These are phyloP conservation scores for Physocladia obscura DNA, from an alignment of 192 early-diverging fungal genomes.

Conservation along the genomic window DNA sequence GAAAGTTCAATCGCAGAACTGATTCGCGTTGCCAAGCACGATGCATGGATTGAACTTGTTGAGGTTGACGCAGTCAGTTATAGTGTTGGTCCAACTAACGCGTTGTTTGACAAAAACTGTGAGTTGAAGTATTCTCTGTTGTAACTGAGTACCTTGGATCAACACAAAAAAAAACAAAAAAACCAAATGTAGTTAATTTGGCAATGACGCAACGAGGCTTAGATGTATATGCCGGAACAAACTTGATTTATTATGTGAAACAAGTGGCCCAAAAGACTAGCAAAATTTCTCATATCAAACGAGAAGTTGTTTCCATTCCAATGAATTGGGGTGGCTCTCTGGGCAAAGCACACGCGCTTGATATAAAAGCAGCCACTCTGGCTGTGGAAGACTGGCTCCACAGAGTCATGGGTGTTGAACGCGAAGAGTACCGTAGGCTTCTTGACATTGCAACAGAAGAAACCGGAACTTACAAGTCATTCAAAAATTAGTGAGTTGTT, in stretches of 20 bases:
- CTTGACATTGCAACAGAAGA: background rate
- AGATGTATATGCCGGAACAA: background rate
- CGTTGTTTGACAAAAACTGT: background rate
- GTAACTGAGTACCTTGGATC: too few relatives aligned
- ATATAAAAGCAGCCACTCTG: background rate
- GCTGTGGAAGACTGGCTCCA: background rate
- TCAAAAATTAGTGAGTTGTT: too few relatives aligned
- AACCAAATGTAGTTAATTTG: background rate
- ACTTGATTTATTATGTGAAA: background rate
- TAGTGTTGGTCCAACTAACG: background rate
- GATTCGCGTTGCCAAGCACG: slow-evolving; percentile 52
- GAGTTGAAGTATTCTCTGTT: too few relatives aligned
- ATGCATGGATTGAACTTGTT: slow-evolving; percentile 51
- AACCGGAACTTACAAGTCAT: background rate
- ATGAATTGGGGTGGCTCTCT: background rate
- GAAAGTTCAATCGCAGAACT: slow-evolving; percentile 45
- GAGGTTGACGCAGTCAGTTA: slow-evolving; percentile 26
- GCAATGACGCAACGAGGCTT: background rate
- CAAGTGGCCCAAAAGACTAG: background rate
- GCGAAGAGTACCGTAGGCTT: background rate
- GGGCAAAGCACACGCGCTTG: background rate
- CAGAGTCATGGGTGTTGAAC: background rate
- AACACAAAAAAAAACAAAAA: background rate
- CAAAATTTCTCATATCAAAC: background rate
- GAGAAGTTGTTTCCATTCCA: background rate